Base-by-base conservation (phyloP, 192 early-diverging fungal genomes). In the Coemansia sp. region DNA sequence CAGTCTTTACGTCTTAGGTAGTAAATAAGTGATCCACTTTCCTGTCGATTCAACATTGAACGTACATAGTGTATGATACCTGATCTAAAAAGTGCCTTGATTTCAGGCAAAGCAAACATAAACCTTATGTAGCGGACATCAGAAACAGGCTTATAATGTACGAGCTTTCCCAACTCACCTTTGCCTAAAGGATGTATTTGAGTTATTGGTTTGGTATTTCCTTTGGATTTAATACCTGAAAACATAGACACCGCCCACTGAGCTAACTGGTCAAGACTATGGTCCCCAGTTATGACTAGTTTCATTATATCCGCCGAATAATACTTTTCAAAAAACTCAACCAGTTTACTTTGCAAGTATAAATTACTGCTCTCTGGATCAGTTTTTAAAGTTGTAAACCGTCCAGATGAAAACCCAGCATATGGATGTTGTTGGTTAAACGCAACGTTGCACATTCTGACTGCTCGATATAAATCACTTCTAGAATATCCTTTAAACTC, bases 231-330 rank as follows among this genome's bases (percentile, higher is more conserved):
- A 40, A 96, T 78, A 24, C 55, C 68, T 0, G 87, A 86, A 52
- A 96, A 92, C 55, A 83, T 88, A 19, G 83, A 74, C 8, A 88
- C 86, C 0, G 84, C 85, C 92, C 86, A 89, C 26, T 85, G 64
- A 10, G 81, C 69, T 36, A 96, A 75, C 58, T 83, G 60, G 49
- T 93, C 87, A 4, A 64, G 42, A 9, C 89, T 74, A 60, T 96
- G 90, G 64, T 84, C 80, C 35, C 94, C 94, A 17, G 90, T 50
- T 19, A 98, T 73, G 18, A 85, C 83, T 7, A 95, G 70, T 63
- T 87, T 92, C 93, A 95, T 97, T 20, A 95, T 60, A 46, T 95
- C 94, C 14, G 91, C 83, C 9, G 90, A 93, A 61, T 98, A 98
- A 60, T 91, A 90, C 43, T 80, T 80, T 4, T 81, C 58, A 59